phyloP scores from a whole-genome alignment of 352 stramenopile genomes.

The Globisporangium solare region DNA sequence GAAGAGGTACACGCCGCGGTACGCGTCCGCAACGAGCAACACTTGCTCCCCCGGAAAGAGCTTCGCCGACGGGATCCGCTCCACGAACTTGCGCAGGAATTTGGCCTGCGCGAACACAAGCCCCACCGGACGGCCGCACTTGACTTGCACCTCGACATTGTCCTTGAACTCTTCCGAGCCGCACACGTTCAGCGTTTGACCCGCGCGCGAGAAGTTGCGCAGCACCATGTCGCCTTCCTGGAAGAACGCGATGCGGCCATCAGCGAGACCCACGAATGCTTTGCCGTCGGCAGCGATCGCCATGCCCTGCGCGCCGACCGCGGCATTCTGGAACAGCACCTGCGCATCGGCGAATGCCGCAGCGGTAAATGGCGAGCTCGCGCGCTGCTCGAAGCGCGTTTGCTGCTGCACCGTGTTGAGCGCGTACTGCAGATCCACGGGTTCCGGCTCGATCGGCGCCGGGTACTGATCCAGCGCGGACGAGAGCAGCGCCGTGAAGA shows the following conservation, averaged over 20 bases:
- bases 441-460: slow-evolving; percentile 29
- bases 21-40: slow-evolving; percentile 56
- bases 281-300: slow-evolving; percentile 39
- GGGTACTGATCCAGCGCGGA: slow-evolving; percentile 44
- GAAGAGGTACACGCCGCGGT: slow-evolving; percentile 54
- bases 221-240: slow-evolving; percentile 21
- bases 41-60: slow-evolving; percentile 44
- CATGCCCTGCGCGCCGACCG: slow-evolving; percentile 39
- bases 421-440: slow-evolving; percentile 27
- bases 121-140: slow-evolving; percentile 47
- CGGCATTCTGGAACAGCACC: slow-evolving; percentile 30
- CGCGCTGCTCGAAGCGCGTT: slow-evolving; percentile 21
- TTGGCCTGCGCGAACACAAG: slow-evolving; percentile 35
- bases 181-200: slow-evolving; percentile 26
- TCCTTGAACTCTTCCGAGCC: slow-evolving; percentile 7
- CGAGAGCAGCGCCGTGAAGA: slow-evolving; percentile 51
- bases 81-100: slow-evolving; percentile 35
- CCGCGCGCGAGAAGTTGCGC: slow-evolving; percentile 45
- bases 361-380: slow-evolving; percentile 11
- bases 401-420: slow-evolving; percentile 40
- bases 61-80: slow-evolving; percentile 34
- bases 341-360: slow-evolving; percentile 20
- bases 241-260: slow-evolving; percentile 54
- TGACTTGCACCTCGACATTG: slow-evolving; percentile 27
- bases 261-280: slow-evolving; percentile 40